Evolutionary conservation across 2,329 filamentous ascomycete genomes (phyloP), one percentile per base, ranked within the genome.

Genomic region (Polytolypa hystricis): DNA sequence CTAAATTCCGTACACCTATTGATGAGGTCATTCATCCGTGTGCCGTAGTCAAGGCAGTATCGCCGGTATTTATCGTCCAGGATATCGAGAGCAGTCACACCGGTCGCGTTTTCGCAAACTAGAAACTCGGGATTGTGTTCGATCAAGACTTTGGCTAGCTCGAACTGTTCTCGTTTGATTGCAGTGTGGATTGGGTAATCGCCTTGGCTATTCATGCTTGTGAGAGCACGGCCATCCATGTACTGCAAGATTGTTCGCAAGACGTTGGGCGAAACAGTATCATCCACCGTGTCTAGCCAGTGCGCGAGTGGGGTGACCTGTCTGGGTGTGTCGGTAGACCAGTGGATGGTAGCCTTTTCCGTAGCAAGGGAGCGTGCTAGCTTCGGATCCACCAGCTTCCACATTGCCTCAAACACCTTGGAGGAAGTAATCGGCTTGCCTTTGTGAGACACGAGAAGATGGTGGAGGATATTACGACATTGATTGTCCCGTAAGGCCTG

Each of bases 91-190:
- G 84, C 79, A 0, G 83, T 91, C 11, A 73, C 70, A 2, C 84
- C 84, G 0, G 81, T 81, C 0, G 81, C 74, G 46, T 87, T 87
- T 54, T 91, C 84, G 15, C 77, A 72, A 46, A 73, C 69, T 0
- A 85, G 60, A 2, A 86, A 64, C 17, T 67, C 64, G 0, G 79
- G 73, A 12, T 72, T 66, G 45, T 62, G 62, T 7, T 71, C 60
- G 8, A 86, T 57, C 27, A 61, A 51, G 8, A 47, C 11, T 11
- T 49, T 38, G 3, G 82, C 77, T 18, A 83, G 66, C 46, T 75
- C 62, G 10, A 69, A 66, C 1, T 78, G 60, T 25, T 74, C 69
- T 4, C 60, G 36, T 18, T 52, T 53, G 16, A 63, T 51, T 1
- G 51, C 52, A 2, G 50, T 42, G 42, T 69, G 66, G 7, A 66